Percentiles rank a stretch among this genome's conserved stretches.
Conservation (phyloP, 257 asterid species). For the Solanum pimpinellifolium region DNA sequence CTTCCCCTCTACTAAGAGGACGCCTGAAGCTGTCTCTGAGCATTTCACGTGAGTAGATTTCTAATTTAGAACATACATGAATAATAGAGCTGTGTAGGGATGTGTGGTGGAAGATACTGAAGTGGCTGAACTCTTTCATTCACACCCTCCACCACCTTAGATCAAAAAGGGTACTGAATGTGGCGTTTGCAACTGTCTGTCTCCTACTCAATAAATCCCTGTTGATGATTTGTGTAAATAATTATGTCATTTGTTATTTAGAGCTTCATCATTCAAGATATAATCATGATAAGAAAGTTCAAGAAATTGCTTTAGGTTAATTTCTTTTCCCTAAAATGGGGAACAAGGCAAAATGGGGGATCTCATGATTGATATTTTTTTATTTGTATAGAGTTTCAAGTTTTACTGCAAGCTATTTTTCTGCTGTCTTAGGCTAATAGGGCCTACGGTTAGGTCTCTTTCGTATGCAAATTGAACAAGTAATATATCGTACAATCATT, state of each 20-base stretch:
- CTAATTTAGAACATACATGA: neutral
- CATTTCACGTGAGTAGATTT: conserved; percentile 72
- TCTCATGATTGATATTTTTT: neutral
- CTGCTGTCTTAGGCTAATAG: neutral
- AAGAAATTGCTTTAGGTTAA: neutral
- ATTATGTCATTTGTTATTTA: neutral
- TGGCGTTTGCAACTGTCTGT: neutral
- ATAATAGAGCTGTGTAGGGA: neutral
- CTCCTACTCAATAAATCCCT: neutral
- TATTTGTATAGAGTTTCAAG: neutral
- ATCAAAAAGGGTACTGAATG: neutral
- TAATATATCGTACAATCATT: neutral
- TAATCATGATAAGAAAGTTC: neutral
- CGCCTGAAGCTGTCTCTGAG: conserved; percentile 87
- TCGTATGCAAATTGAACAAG: neutral
- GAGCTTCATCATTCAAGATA: neutral
- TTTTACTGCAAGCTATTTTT: neutral
- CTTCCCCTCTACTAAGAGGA: conserved; percentile 76
- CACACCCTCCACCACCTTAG: neutral
- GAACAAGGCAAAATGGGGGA: neutral
- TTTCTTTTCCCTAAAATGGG: neutral
- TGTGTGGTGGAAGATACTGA: neutral
- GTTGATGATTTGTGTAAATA: neutral
- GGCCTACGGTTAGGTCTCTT: neutral
- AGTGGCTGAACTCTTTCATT: neutral